A percentile compares a stretch with the other conserved stretches of the same genome.
These are phyloP conservation scores for Suillus subluteus DNA, from an alignment of 768 basidiomycete genomes.

Conservation along the genomic window DNA sequence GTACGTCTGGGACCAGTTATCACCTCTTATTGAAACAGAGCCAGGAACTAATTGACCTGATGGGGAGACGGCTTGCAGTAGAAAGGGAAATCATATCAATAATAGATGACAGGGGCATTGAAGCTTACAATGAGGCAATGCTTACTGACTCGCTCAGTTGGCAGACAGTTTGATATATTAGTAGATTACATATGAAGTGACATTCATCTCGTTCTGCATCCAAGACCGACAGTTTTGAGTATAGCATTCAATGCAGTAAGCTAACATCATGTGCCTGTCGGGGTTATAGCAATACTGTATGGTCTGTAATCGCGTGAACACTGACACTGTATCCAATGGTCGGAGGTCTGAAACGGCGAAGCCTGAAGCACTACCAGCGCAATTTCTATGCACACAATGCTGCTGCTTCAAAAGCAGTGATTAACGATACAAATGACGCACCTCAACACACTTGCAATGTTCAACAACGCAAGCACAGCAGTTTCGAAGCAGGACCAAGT, in stretches of 20 bases:
- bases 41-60: neutral
- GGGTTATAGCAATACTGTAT: no score
- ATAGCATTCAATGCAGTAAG: no score
- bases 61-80: neutral
- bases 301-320: no score
- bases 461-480: neutral
- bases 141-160: neutral
- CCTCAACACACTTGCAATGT: neutral
- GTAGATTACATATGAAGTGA: no score
- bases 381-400: neutral
- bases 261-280: no score
- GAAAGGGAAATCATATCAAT: neutral
- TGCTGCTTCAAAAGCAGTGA: slow-evolving; percentile 3
- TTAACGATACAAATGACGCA: neutral
- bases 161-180: neutral
- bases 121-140: neutral
- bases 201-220: no score
- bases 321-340: neutral
- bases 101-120: neutral
- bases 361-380: neutral
- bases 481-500: neutral
- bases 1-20: neutral
- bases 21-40: neutral
- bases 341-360: neutral
- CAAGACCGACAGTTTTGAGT: neutral